Conservation (phyloP, 148 eudicot species). For the Tetragonia tetragonoides region DNA sequence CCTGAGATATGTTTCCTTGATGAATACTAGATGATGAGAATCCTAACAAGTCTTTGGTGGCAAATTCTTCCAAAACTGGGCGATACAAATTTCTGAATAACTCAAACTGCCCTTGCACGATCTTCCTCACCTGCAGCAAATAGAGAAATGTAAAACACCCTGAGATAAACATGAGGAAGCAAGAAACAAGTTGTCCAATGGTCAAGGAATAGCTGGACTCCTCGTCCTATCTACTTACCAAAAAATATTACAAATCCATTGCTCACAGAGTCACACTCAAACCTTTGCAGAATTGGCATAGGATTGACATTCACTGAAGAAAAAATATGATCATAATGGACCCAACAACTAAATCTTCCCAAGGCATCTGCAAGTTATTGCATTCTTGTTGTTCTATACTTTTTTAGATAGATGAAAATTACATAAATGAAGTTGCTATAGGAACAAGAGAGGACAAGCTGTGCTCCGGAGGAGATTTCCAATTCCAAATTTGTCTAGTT, state of each 20-base stretch:
- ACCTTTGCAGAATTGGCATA: neutral
- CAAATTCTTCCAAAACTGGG: constrained; percentile 73
- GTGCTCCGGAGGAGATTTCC: too few relatives aligned
- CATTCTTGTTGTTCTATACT: too few relatives aligned
- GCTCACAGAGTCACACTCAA: neutral
- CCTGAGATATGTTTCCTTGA: constrained; percentile 61
- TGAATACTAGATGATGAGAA: constrained; percentile 44
- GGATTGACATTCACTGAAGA: neutral
- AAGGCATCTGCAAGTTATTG: neutral
- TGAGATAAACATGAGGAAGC: neutral
- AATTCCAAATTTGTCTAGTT: too few relatives aligned
- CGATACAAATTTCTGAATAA: constrained; percentile 69
- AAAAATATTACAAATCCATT: neutral
- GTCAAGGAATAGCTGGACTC: neutral
- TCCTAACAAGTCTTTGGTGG: constrained; percentile 58
- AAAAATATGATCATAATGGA: neutral
- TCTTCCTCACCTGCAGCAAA: constrained; percentile 72
- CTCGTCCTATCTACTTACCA: neutral
- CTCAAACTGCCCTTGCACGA: constrained; percentile 80
- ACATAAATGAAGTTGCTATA: too few relatives aligned
- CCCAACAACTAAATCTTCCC: neutral
- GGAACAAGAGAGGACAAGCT: too few relatives aligned
- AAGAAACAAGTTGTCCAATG: neutral
- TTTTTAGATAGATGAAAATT: too few relatives aligned
- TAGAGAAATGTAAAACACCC: constrained; percentile 6